Evolutionary conservation across 2,329 filamentous ascomycete species (phyloP).

Genomic region (Phyllosticta capitalensis): DNA sequence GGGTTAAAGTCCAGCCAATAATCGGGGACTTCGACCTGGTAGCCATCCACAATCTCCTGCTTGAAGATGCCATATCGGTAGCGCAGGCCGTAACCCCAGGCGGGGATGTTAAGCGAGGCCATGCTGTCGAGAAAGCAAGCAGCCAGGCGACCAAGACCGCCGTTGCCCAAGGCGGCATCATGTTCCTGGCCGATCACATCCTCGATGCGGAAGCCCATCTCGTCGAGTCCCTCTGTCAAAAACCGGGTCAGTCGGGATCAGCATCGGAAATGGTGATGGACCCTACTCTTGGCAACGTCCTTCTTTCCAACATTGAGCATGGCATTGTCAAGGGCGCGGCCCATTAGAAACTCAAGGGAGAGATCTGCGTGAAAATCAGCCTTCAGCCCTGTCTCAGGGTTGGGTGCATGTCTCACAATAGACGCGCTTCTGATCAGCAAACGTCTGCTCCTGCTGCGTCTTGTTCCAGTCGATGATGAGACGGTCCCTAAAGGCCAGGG

Average conservation of each 20-base stretch:
- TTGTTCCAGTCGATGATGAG: conserved; percentile 95
- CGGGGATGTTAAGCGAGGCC: conserved; percentile 87
- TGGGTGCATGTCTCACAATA: conserved; percentile 53
- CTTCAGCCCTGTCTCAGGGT: background rate
- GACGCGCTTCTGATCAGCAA: conserved; percentile 80
- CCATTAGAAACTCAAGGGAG: conserved; percentile 96
- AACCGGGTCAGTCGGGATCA: conserved; percentile 5
- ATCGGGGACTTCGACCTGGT: conserved; percentile 95
- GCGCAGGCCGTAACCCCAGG: conserved; percentile 93
- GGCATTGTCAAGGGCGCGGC: conserved; percentile 89
- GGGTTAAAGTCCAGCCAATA: conserved; percentile 99
- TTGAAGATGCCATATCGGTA: conserved; percentile 97
- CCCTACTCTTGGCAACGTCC: conserved; percentile 65
- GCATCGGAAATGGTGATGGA: background rate
- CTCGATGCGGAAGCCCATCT: conserved; percentile 94
- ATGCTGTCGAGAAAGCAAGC: conserved; percentile 96
- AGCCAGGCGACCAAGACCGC: conserved; percentile 85
- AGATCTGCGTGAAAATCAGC: conserved; percentile 48
- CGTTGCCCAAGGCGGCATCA: conserved; percentile 92
- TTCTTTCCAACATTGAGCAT: conserved; percentile 95
- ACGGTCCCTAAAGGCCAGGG: conserved; percentile 84
- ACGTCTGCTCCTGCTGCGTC: conserved; percentile 93
- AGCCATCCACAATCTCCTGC: conserved; percentile 96
- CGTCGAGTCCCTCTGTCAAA: conserved; percentile 63
- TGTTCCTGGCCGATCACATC: conserved; percentile 92